phyloP scores from a whole-genome alignment of 805 yeast genomes.

The Candida odintsovae region DNA sequence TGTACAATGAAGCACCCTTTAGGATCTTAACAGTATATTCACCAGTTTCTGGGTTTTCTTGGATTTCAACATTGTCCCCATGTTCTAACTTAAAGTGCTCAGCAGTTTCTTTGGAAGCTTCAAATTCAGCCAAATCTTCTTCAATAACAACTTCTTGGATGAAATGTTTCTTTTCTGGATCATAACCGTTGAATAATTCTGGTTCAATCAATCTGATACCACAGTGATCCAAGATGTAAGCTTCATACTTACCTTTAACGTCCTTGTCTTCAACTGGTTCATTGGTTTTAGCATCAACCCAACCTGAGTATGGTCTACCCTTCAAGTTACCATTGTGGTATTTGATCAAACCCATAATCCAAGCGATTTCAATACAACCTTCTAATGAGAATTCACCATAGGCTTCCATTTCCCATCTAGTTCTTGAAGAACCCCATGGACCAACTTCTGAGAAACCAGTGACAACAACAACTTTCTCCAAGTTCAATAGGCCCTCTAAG shows the following conservation, averaged over 20 bases:
- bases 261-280: slow-evolving; percentile 94
- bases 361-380: slow-evolving; percentile 98
- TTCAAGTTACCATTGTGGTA: slow-evolving; percentile 88
- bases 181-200: slow-evolving; percentile 88
- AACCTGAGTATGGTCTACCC: slow-evolving; percentile 90
- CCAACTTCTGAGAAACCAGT: slow-evolving; percentile 99
- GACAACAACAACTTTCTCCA: slow-evolving; percentile 87
- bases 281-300: slow-evolving; percentile 94
- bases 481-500: slow-evolving; percentile 85
- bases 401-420: slow-evolving; percentile 99
- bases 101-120: slow-evolving; percentile 92
- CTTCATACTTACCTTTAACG: slow-evolving; percentile 87
- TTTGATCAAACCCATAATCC: slow-evolving; percentile 98
- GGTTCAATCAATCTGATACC: slow-evolving; percentile 98
- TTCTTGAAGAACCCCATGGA: slow-evolving; percentile 99
- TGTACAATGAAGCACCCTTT: slow-evolving; percentile 85
- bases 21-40: slow-evolving; percentile 86
- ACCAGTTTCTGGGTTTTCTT: slow-evolving; percentile 83
- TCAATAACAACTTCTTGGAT: slow-evolving; percentile 95
- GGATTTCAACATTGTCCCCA: slow-evolving; percentile 88
- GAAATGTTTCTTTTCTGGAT: slow-evolving; percentile 88
- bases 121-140: slow-evolving; percentile 95
- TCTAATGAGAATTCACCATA: slow-evolving; percentile 90
- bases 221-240: slow-evolving; percentile 80
- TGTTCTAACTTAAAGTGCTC: slow-evolving; percentile 91